These are phyloP conservation scores for Alliaria petiolata DNA, from an alignment of 345 rosid genomes.

Conservation along the genomic window DNA sequence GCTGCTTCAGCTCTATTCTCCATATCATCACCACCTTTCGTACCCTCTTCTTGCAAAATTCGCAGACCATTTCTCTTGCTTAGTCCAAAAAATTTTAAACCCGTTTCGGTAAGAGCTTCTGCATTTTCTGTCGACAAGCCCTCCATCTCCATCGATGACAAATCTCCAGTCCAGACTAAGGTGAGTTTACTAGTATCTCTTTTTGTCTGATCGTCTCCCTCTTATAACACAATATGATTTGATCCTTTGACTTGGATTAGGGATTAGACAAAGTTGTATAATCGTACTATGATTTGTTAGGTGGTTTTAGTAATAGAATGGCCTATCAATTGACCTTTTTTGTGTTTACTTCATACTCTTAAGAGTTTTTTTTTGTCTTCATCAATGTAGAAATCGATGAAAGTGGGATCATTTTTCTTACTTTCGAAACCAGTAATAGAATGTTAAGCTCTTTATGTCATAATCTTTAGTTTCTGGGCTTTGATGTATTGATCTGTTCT, in stretches of 20 bases:
- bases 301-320: not conserved
- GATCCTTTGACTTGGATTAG: slow-evolving; percentile 1
- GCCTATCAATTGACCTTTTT: not conserved
- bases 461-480: not conserved
- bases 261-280: not conserved
- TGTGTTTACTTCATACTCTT: not conserved
- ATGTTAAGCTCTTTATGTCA: not conserved
- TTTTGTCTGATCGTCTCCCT: not conserved
- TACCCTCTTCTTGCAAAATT: slow-evolving; percentile 37
- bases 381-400: not conserved
- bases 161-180: slow-evolving; percentile 42
- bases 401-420: not conserved
- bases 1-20: slow-evolving; percentile 45
- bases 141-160: slow-evolving; percentile 38
- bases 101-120: slow-evolving; percentile 58
- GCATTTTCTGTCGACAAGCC: slow-evolving; percentile 47
- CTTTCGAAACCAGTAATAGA: not conserved
- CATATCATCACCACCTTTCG: slow-evolving; percentile 35
- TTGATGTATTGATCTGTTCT: slow-evolving; percentile 4
- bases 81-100: slow-evolving; percentile 31
- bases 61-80: slow-evolving; percentile 28
- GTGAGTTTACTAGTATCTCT: slow-evolving; percentile 25
- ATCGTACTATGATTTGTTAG: not conserved
- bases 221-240: not conserved
- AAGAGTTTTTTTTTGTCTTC: not conserved